phyloP scores from a whole-genome alignment of 1,284 basidiomycete species.

The Mycena sp. region DNA sequence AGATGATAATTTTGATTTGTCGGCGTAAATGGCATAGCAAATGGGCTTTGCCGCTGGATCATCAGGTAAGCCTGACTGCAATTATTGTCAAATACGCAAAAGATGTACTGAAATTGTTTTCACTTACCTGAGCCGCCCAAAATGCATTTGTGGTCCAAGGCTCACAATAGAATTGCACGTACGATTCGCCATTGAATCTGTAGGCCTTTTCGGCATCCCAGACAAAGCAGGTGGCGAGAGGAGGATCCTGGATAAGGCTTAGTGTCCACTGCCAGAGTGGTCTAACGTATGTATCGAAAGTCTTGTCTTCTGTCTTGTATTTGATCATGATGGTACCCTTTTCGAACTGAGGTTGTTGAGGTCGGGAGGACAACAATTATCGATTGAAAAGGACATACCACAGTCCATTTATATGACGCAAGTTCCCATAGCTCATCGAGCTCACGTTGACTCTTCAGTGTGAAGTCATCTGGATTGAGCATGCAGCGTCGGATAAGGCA shows the following conservation, averaged over 20 bases:
- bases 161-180: neutral
- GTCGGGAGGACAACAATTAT: too few species aligned
- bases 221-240: neutral
- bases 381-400: neutral
- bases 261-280: slow-evolving; percentile 7
- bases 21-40: neutral
- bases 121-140: neutral
- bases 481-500: neutral
- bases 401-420: slow-evolving; percentile 12
- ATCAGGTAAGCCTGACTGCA: neutral
- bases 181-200: too few species aligned
- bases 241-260: neutral
- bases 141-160: slow-evolving; percentile 14
- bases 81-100: too few species aligned
- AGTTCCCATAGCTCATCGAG: slow-evolving; percentile 7
- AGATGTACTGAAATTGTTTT: too few species aligned
- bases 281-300: neutral
- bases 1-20: slow-evolving; percentile 3
- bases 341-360: neutral
- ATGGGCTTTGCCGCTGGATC: neutral
- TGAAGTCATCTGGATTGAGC: neutral
- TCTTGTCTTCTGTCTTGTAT: neutral
- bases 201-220: too few species aligned
- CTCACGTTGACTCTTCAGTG: neutral
- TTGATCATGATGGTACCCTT: neutral